Base-by-base conservation (phyloP, 2,329 filamentous ascomycete species). In the Colletotrichum sp. region DNA sequence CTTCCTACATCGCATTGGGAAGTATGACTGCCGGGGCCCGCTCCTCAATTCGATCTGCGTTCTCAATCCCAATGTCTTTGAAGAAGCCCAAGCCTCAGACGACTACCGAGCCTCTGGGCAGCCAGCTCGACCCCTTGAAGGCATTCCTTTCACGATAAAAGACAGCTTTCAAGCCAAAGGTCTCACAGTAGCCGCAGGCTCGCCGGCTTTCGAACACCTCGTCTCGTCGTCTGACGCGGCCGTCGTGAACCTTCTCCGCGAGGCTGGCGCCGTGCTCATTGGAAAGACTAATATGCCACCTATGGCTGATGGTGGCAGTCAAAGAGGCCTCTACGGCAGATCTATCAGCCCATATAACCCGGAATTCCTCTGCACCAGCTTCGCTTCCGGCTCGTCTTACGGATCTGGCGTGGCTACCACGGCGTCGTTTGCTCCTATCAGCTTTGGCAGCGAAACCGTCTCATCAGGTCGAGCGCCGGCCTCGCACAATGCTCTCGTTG, bases 281-380 rank as follows among this genome's bases (percentile, higher is more conserved):
- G 91, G 91, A 0, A 86, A 88, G 60, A 91, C 91, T 1, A 93
- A 83, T 4, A 92, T 92, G 87, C 90, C 89, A 5, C 88, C 89
- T 1, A 90, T 91, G 88, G 89, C 89, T 36, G 87, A 87, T 32
- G 89, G 89, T 4, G 90, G 89, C 1, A 90, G 90, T 87, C 89
- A 90, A 76, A 83, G 89, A 15, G 89, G 89, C 3, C 78, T 88
- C 7, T 90, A 89, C 78, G 89, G 89, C 0, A 85, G 89, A 7
- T 88, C 89, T 0, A 88, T 90, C 76, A 88, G 85, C 49, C 89
- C 89, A 0, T 91, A 91, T 77, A 90, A 90, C 72, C 67, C 79
- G 1, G 83, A 88, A 2, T 91, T 88, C 71, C 81, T 90, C 2
- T 86, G 89, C 4, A 89, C 88, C 1, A 89, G 88, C 0, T 91